A percentile compares a stretch with the other conserved stretches of the same genome.
Evolutionary conservation across 2,329 filamentous ascomycete genomes (phyloP).

Genomic region (Cladorrhinum sp.): DNA sequence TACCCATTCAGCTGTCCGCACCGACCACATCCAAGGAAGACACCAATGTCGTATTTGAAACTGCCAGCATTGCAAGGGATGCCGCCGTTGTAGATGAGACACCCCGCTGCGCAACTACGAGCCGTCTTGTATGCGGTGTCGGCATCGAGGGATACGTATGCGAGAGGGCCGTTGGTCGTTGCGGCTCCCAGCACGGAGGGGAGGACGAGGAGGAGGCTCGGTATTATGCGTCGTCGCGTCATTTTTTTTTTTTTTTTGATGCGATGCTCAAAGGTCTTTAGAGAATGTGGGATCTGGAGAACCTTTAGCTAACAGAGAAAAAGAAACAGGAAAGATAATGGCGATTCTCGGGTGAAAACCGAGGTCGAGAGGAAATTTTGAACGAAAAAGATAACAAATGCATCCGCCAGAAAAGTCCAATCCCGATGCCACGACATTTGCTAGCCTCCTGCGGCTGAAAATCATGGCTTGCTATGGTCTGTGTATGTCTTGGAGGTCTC

Average conservation of each 20-base stretch:
- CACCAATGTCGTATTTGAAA: slow-evolving; percentile 26
- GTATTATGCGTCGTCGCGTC: not conserved
- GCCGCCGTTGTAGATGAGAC: slow-evolving; percentile 26
- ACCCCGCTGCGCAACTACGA: slow-evolving; percentile 27
- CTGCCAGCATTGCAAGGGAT: slow-evolving; percentile 21
- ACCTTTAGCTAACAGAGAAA: no score
- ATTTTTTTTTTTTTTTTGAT: no score
- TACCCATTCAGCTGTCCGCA: slow-evolving; percentile 27
- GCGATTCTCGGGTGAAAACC: no score
- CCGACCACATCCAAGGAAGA: slow-evolving; percentile 24
- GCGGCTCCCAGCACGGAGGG: not conserved
- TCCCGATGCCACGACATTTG: not conserved
- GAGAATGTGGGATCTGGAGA: no score
- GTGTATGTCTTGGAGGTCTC: not conserved
- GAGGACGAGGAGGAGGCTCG: not conserved
- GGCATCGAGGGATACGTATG: slow-evolving; percentile 13
- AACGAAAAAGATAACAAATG: not conserved
- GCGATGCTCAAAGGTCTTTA: no score
- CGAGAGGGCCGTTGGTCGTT: slow-evolving; percentile 8
- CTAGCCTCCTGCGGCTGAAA: not conserved
- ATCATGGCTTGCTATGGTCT: not conserved
- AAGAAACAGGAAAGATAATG: no score
- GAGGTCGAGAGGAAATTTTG: not conserved
- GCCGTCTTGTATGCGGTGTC: slow-evolving; percentile 20
- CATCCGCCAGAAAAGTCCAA: not conserved